These are phyloP conservation scores for Microdochium trichocladiopsis DNA, from an alignment of 2,329 filamentous ascomycete species.

Conservation along the genomic window DNA sequence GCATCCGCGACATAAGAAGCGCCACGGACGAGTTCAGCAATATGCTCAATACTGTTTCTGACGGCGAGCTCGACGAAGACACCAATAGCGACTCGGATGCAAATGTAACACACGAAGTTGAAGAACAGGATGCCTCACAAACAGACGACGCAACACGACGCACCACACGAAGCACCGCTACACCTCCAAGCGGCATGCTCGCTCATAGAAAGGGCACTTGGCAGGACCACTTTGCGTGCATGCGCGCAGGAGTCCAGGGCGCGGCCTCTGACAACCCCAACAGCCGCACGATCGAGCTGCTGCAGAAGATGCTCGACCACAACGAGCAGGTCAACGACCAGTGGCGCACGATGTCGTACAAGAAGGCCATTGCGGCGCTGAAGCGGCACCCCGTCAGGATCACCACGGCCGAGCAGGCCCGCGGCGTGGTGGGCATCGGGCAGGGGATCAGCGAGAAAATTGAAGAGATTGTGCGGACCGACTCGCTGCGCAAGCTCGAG, in stretches of 20 bases:
- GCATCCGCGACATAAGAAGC: background rate
- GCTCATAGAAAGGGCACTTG: constrained; percentile 22
- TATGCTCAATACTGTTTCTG: background rate
- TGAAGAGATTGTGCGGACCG: constrained; percentile 76
- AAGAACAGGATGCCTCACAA: background rate
- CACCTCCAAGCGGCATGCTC: background rate
- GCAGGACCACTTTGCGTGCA: constrained; percentile 47
- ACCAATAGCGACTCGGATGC: background rate
- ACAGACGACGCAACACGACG: background rate
- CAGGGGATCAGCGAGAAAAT: constrained; percentile 73
- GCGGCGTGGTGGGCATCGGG: constrained; percentile 62
- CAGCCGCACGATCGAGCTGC: constrained; percentile 62
- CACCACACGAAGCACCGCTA: background rate
- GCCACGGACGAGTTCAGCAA: background rate
- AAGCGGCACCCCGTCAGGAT: constrained; percentile 59
- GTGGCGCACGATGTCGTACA: constrained; percentile 71
- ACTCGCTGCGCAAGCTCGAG: constrained; percentile 65
- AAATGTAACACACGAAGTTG: too few relatives aligned
- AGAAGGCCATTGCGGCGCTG: constrained; percentile 68
- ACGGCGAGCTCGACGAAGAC: background rate
- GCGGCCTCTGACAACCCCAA: constrained; percentile 58
- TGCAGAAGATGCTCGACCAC: constrained; percentile 73
- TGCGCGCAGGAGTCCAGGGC: constrained; percentile 40
- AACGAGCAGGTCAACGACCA: constrained; percentile 69
- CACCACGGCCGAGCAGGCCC: constrained; percentile 61